Evolutionary conservation across 345 rosid genomes (phyloP), one percentile per base, ranked within the genome.

Genomic region (Pistacia vera): DNA sequence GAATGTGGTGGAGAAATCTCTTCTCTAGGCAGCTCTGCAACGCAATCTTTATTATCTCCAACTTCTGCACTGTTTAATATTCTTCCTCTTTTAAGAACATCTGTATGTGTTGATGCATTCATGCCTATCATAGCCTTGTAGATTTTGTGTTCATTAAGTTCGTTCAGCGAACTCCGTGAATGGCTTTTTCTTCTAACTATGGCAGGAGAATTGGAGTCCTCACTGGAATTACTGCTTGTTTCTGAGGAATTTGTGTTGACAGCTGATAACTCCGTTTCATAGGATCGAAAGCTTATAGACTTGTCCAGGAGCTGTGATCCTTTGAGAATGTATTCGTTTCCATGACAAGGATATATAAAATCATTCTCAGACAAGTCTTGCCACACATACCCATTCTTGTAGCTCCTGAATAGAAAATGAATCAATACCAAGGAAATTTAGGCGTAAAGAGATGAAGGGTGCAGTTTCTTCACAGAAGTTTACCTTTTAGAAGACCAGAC

Each of bases 401-500:
- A 88, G 77, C 83, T 85, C 90, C 93, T 89, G 80, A 30, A 52
- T 49, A 51, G 18, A 65, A 59, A 35, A 64, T 41, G 73, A 68
- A 74, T 63, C n/a, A 28, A 51, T n/a, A 11, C 25, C 12, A 11
- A 12, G 25, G 11, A n/a, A 38, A 62, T 60, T 25, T 61, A 60
- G 38, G 38, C 20, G 6, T 54, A 11, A 48, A 6, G 30, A 65
- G 25, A 17, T 18, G 46, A 54, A 52, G 58, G 12, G 41, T 13
- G 11, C 14, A 51, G 22, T 17, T 38, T 28, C 16, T 71, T 30
- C 14, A 5, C 18, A 1, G 35, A 63, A 44, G 3, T 17, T 46
- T 80, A 84, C 95, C 92, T 83, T 76, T 91, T 89, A 22, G 90
- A 79, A 51, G 96, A 91, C 96, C 92, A 89, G 33, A 91, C 83